These are phyloP conservation scores for Neurospora discreta DNA, from an alignment of 495 filamentous ascomycete species.

Conservation along the genomic window DNA sequence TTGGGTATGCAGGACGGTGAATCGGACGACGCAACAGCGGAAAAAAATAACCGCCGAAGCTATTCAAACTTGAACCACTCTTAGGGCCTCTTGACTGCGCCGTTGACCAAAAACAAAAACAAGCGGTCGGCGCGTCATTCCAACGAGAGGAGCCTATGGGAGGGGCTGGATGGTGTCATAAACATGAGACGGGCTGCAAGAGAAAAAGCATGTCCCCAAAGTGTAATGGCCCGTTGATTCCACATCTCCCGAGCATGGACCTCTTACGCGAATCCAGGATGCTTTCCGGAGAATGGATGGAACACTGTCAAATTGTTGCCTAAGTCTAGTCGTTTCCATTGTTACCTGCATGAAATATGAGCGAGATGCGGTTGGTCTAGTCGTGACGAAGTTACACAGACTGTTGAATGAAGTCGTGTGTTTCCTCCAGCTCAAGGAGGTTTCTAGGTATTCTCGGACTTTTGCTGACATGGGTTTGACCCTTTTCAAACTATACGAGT, in stretches of 20 bases:
- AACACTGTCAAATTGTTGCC: neutral
- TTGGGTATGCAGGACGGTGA: neutral
- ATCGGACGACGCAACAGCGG: neutral
- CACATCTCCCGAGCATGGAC: neutral
- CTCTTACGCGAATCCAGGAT: neutral
- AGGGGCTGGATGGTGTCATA: neutral
- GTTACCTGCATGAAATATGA: neutral
- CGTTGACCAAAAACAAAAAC: neutral
- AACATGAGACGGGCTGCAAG: neutral
- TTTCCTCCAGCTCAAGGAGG: neutral
- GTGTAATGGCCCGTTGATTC: neutral
- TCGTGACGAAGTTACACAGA: neutral
- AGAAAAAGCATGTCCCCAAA: neutral
- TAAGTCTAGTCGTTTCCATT: neutral
- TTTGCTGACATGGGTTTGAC: neutral
- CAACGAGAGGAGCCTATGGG: neutral
- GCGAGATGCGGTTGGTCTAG: neutral
- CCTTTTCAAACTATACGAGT: neutral
- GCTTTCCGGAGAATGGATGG: neutral
- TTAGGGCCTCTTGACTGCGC: neutral
- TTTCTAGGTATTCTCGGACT: neutral
- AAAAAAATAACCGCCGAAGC: neutral
- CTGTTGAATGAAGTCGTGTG: neutral
- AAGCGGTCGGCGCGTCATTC: neutral
- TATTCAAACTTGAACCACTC: neutral